Percentiles rank a stretch among this genome's conserved stretches.
phyloP scores from a whole-genome alignment of 805 yeast species.

The Huiozyma sinensis region DNA sequence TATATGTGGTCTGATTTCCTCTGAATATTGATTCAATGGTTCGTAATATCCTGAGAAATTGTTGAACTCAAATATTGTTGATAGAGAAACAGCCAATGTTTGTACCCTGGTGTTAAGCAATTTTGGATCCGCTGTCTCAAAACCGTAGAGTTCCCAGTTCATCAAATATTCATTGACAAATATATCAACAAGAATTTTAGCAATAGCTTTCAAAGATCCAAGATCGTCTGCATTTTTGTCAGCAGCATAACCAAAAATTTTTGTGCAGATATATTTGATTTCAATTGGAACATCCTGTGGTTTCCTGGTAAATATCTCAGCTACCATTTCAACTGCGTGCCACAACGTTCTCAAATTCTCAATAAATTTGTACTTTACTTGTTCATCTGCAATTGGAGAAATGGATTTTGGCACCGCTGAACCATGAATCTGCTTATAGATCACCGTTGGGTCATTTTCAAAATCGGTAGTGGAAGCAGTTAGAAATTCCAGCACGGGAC shows the following conservation, averaged over 20 bases:
- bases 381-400: slow-evolving; percentile 70
- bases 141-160: slow-evolving; percentile 19
- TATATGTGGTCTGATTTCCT: slow-evolving; percentile 21
- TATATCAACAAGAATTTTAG: slow-evolving; percentile 21
- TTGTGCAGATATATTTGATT: slow-evolving; percentile 43
- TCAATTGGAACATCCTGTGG: slow-evolving; percentile 44
- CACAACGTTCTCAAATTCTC: slow-evolving; percentile 64
- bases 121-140: not conserved
- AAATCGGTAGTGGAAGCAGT: slow-evolving; percentile 39
- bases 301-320: slow-evolving; percentile 35
- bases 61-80: slow-evolving; percentile 20
- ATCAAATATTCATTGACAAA: slow-evolving; percentile 18
- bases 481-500: slow-evolving; percentile 30
- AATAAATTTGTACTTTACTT: slow-evolving; percentile 62
- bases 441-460: slow-evolving; percentile 69
- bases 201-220: slow-evolving; percentile 55
- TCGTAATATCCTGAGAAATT: slow-evolving; percentile 22
- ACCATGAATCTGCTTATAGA: slow-evolving; percentile 36
- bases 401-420: slow-evolving; percentile 35
- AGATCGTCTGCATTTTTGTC: slow-evolving; percentile 46
- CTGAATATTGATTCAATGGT: slow-evolving; percentile 26
- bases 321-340: slow-evolving; percentile 53
- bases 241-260: slow-evolving; percentile 32
- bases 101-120: slow-evolving; percentile 11
- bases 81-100: slow-evolving; percentile 12